Evolutionary conservation across 805 yeast species (phyloP).

Genomic region (Cephaloascus fragrans): DNA sequence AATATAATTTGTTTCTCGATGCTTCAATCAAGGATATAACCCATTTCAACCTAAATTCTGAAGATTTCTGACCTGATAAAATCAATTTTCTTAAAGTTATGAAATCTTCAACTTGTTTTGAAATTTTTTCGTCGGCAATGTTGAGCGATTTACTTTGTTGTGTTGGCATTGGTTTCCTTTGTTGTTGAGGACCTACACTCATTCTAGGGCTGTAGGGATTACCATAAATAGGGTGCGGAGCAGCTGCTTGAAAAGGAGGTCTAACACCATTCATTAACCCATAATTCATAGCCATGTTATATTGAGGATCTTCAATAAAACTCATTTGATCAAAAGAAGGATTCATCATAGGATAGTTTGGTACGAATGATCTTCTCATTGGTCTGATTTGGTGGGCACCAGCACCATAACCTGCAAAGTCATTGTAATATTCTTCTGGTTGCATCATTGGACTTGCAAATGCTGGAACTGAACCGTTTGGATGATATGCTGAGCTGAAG

Average conservation of each 20-base stretch:
- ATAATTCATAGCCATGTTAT: constrained; percentile 1
- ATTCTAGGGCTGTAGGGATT: constrained; percentile 1
- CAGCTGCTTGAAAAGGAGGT: neutral
- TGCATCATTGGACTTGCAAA: neutral
- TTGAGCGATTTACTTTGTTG: too few species aligned
- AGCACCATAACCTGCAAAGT: neutral
- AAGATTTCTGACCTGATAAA: constrained; percentile 30
- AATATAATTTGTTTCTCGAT: constrained; percentile 24
- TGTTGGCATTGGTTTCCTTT: too few species aligned
- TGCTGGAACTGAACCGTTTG: neutral
- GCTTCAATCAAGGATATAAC: constrained; percentile 29
- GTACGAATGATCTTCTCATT: neutral
- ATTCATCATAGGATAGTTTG: neutral
- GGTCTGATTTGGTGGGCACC: neutral
- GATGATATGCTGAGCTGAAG: neutral
- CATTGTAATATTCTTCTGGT: neutral
- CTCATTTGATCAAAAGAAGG: neutral
- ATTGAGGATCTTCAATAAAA: neutral
- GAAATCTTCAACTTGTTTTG: constrained; percentile 23
- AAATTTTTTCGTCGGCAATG: constrained; percentile 15
- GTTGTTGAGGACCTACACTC: constrained; percentile 1
- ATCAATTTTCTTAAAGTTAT: constrained; percentile 21
- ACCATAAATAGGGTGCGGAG: constrained; percentile 6
- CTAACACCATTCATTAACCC: constrained; percentile 1
- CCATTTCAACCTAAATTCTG: constrained; percentile 31